Percentiles rank a stretch among this genome's conserved stretches.
These are phyloP conservation scores for Malassezia yamatoensis DNA, from an alignment of 1,284 basidiomycete species.

Conservation along the genomic window DNA sequence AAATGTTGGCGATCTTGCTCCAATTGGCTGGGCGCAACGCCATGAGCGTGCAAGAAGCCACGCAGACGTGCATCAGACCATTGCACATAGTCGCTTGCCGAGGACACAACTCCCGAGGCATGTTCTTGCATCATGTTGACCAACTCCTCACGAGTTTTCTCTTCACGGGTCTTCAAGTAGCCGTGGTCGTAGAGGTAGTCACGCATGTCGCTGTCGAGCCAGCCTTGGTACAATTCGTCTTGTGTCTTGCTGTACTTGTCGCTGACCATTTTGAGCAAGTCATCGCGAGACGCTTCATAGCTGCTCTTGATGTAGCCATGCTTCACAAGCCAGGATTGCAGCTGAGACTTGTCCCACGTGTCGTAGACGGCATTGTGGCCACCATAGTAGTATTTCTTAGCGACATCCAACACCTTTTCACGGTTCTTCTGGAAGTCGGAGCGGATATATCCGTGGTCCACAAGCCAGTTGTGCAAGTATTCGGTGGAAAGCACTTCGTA, in stretches of 20 bases:
- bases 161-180: constrained; percentile 27
- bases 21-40: constrained; percentile 27
- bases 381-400: constrained; percentile 40
- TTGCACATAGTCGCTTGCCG: constrained; percentile 32
- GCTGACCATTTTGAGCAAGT: constrained; percentile 25
- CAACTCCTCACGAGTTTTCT: constrained; percentile 39
- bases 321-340: constrained; percentile 35
- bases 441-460: constrained; percentile 37
- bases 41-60: constrained; percentile 32
- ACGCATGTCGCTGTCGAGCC: constrained; percentile 40
- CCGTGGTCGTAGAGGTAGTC: constrained; percentile 35
- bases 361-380: constrained; percentile 34
- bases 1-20: constrained; percentile 38
- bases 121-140: constrained; percentile 32
- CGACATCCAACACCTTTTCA: constrained; percentile 33
- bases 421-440: constrained; percentile 33
- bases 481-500: constrained; percentile 40
- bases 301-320: constrained; percentile 34
- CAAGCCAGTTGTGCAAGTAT: constrained; percentile 46
- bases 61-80: constrained; percentile 41
- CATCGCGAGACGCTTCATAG: constrained; percentile 31
- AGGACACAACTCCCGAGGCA: constrained; percentile 21
- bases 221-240: constrained; percentile 29
- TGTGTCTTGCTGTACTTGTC: constrained; percentile 31
- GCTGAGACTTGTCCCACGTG: constrained; percentile 37